Evolutionary conservation across 2,329 filamentous ascomycete genomes (phyloP).

Genomic region (Arthrobotrys iridis): DNA sequence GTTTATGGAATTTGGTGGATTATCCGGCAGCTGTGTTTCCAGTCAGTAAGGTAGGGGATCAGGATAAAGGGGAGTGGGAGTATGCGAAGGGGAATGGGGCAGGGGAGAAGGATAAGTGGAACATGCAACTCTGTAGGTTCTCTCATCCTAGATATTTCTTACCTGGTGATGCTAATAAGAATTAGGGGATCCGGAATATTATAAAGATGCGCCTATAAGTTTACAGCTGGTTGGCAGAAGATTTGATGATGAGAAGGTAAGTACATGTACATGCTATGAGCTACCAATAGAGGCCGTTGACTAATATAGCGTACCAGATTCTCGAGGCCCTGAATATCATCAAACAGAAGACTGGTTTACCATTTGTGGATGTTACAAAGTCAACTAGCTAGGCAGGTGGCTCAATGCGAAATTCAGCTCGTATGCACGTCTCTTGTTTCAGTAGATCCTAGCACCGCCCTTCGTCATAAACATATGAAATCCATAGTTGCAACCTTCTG

Average conservation of each 20-base stretch:
- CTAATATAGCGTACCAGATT: slow-evolving; percentile 14
- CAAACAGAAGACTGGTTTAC: slow-evolving; percentile 20
- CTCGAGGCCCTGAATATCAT: slow-evolving; percentile 40
- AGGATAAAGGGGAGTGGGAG: slow-evolving; percentile 60
- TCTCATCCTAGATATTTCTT: neutral
- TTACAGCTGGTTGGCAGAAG: slow-evolving; percentile 62
- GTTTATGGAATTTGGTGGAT: slow-evolving; percentile 75
- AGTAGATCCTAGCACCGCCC: neutral
- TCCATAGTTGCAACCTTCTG: neutral
- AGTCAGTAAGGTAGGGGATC: slow-evolving; percentile 64
- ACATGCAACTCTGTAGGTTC: slow-evolving; percentile 41
- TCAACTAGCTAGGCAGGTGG: neutral
- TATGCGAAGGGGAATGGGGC: slow-evolving; percentile 4
- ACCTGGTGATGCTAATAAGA: neutral
- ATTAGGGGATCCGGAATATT: slow-evolving; percentile 59
- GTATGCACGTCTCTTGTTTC: no score
- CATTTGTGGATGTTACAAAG: slow-evolving; percentile 24
- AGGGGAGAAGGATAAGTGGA: slow-evolving; percentile 26
- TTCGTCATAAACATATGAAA: slow-evolving; percentile 22
- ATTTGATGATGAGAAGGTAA: slow-evolving; percentile 53
- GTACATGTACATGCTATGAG: neutral
- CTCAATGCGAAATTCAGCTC: neutral
- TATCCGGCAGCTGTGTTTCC: slow-evolving; percentile 73
- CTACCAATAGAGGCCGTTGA: neutral
- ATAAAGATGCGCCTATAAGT: slow-evolving; percentile 62